phyloP scores from a whole-genome alignment of 202 grass and related monocot species.

The Zizania palustris region DNA sequence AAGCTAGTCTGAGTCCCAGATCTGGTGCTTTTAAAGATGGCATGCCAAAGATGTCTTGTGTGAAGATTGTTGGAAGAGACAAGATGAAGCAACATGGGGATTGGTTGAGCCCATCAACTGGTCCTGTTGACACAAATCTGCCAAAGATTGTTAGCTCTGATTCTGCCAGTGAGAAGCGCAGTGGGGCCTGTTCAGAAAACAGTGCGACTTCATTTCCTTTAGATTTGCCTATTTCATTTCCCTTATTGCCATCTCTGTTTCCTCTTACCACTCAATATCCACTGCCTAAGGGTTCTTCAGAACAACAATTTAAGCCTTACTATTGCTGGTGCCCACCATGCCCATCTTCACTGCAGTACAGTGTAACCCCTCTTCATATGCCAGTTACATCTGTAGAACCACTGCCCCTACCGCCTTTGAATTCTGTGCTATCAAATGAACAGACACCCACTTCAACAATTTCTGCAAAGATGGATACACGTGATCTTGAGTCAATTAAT shows the following conservation, averaged over 20 bases:
- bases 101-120: constrained; percentile 28
- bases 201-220: constrained; percentile 41
- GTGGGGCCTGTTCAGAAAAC: constrained; percentile 41
- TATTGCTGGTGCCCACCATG: constrained; percentile 94
- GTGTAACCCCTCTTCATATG: constrained; percentile 44
- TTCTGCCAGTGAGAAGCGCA: constrained; percentile 25
- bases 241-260: constrained; percentile 60
- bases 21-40: constrained; percentile 81
- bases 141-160: constrained; percentile 22
- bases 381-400: constrained; percentile 51
- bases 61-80: constrained; percentile 57
- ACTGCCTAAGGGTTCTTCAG: constrained; percentile 43
- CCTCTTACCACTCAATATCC: constrained; percentile 54
- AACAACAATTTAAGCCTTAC: constrained; percentile 74
- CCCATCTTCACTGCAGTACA: constrained; percentile 65
- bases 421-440: constrained; percentile 54
- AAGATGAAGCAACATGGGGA: constrained; percentile 55
- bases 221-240: constrained; percentile 55
- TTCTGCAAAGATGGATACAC: constrained; percentile 53
- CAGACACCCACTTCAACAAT: constrained; percentile 36
- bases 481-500: constrained; percentile 51
- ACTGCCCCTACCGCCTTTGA: constrained; percentile 45
- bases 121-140: constrained; percentile 33
- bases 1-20: constrained; percentile 73
- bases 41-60: constrained; percentile 46